A percentile compares a stretch with the other conserved stretches of the same genome.
Evolutionary conservation across 108 stramenopile genomes (phyloP).

Genomic region (Schizochytrium sp.): DNA sequence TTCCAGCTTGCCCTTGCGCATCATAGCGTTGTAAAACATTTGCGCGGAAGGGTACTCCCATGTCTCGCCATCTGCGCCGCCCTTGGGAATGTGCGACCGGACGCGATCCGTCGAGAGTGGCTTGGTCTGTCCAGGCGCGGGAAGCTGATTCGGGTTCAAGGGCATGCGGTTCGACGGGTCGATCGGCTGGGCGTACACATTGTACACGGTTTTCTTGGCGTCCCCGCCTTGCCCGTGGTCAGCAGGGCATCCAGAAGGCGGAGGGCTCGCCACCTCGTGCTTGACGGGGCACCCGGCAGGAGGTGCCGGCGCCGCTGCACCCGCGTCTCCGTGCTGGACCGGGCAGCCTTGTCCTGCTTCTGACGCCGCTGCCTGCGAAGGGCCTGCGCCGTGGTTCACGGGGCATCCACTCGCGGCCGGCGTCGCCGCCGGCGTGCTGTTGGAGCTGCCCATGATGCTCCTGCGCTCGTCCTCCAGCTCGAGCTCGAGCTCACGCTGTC

Average conservation of each 20-base stretch:
- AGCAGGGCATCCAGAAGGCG: background rate
- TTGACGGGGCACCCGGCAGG: background rate
- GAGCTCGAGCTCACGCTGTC: too few species aligned
- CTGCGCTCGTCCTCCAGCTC: background rate
- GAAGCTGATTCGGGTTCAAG: slow-evolving; percentile 31
- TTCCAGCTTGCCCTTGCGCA: slow-evolving; percentile 78
- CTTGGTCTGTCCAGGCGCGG: slow-evolving; percentile 35
- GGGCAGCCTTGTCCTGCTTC: background rate
- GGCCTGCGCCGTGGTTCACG: background rate
- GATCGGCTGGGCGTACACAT: slow-evolving; percentile 93
- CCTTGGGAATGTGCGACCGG: slow-evolving; percentile 76
- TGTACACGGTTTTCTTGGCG: slow-evolving; percentile 51
- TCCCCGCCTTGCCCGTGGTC: background rate
- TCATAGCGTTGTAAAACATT: slow-evolving; percentile 97
- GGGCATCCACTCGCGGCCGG: background rate
- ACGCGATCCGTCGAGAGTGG: slow-evolving; percentile 75
- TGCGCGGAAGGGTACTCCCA: slow-evolving; percentile 94
- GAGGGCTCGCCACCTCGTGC: background rate
- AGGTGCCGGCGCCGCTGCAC: background rate
- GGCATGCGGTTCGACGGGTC: slow-evolving; percentile 97
- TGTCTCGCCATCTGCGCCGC: slow-evolving; percentile 47
- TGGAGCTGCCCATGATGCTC: background rate
- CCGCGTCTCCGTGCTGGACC: background rate
- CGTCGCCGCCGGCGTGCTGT: background rate
- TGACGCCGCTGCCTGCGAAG: background rate